Conservation (phyloP, 179 eudicot genomes). For the Drosera spatulata region DNA sequence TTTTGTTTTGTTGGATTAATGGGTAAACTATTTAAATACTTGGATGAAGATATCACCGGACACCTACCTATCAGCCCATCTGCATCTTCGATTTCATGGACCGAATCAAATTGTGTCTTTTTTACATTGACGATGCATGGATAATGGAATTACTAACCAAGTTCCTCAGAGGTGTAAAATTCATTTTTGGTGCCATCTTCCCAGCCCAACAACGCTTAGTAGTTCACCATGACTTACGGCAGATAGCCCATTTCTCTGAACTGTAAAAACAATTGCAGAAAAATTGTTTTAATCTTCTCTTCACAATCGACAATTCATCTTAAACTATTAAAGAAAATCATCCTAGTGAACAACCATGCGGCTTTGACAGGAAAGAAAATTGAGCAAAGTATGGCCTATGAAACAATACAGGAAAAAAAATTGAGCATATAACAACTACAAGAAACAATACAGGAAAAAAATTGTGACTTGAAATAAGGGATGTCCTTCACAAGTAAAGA, state of each 20-base stretch:
- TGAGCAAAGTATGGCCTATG: slow-evolving; percentile 91
- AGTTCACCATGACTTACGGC: slow-evolving; percentile 88
- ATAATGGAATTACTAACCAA: slow-evolving; percentile 46
- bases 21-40: too few relatives aligned
- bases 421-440: too few relatives aligned
- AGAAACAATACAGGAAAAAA: too few relatives aligned
- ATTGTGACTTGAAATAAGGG: too few relatives aligned
- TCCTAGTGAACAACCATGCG: slow-evolving; percentile 54
- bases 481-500: too few relatives aligned
- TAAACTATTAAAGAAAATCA: not conserved
- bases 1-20: too few relatives aligned
- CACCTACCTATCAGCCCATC: too few relatives aligned
- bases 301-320: not conserved
- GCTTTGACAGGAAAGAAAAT: slow-evolving; percentile 73
- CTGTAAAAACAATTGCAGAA: slow-evolving; percentile 26
- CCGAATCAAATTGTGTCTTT: not conserved
- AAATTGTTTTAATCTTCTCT: not conserved
- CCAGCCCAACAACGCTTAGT: slow-evolving; percentile 88
- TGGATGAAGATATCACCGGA: too few relatives aligned
- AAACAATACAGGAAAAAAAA: slow-evolving; percentile 10
- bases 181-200: slow-evolving; percentile 98
- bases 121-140: not conserved
- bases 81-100: not conserved
- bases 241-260: slow-evolving; percentile 93
- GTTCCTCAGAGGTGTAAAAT: slow-evolving; percentile 71